Conservation (phyloP, 805 yeast species). For the Osmozyma mogii region DNA sequence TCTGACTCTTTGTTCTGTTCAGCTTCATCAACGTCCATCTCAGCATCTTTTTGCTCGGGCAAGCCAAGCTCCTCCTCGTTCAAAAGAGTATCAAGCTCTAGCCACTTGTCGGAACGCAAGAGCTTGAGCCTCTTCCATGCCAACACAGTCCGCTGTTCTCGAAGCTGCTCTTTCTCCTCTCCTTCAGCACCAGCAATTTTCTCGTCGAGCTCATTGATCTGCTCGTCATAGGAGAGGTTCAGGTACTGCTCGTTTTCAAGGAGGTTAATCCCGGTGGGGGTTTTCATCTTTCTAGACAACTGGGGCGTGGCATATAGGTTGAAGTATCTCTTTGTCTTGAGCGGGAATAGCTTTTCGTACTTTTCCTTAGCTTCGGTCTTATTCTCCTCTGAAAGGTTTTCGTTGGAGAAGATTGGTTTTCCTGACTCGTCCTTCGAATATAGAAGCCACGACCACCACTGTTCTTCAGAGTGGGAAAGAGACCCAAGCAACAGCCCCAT, state of each 20-base stretch:
- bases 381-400: constrained; percentile 15
- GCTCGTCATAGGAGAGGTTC: constrained; percentile 1
- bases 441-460: constrained; percentile 36
- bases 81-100: constrained; percentile 7
- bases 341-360: constrained; percentile 17
- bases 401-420: constrained; percentile 20
- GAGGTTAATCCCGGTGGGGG: constrained; percentile 22
- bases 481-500: constrained; percentile 22
- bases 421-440: constrained; percentile 30
- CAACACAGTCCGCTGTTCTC: constrained; percentile 21
- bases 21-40: constrained; percentile 3
- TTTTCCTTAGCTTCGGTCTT: constrained; percentile 13
- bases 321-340: constrained; percentile 30
- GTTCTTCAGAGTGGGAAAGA: constrained; percentile 19
- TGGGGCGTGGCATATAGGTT: constrained; percentile 36
- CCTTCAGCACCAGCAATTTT: constrained; percentile 8
- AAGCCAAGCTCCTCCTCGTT: constrained; percentile 3
- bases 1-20: constrained; percentile 3
- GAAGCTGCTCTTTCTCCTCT: constrained; percentile 6
- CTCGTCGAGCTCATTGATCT: constrained; percentile 5
- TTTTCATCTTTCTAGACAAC: constrained; percentile 32
- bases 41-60: background rate
- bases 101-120: constrained; percentile 19
- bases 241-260: constrained; percentile 7
- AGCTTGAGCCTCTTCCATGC: constrained; percentile 26